These are phyloP conservation scores for Helotiales sp. DNA, from an alignment of 2,329 filamentous ascomycete genomes.

Conservation along the genomic window DNA sequence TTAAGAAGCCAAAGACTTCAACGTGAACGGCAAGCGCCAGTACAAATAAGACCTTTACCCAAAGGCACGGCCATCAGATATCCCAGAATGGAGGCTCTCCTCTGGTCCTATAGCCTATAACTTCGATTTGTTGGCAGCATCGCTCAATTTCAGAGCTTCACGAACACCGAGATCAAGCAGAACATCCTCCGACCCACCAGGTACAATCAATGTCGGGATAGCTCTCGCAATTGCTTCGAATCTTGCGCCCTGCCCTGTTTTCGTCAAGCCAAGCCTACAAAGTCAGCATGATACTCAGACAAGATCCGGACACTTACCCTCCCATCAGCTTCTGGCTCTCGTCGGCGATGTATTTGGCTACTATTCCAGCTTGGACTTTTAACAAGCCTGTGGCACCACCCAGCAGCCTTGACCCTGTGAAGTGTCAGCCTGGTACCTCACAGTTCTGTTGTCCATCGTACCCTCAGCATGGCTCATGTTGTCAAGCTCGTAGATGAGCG, in stretches of 20 bases:
- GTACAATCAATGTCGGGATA: constrained; percentile 27
- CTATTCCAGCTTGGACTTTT: constrained; percentile 19
- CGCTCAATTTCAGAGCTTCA: constrained; percentile 68
- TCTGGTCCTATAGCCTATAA: constrained; percentile 47
- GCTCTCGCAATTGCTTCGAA: constrained; percentile 51
- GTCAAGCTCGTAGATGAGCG: constrained; percentile 45
- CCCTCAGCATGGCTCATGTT: constrained; percentile 23
- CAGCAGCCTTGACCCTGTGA: constrained; percentile 24
- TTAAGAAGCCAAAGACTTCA: too few relatives aligned
- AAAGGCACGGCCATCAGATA: too few relatives aligned
- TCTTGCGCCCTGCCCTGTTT: constrained; percentile 29
- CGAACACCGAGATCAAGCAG: constrained; percentile 75
- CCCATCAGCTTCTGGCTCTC: constrained; percentile 36
- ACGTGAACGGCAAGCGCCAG: too few relatives aligned
- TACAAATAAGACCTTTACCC: too few relatives aligned
- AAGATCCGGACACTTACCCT: constrained; percentile 32
- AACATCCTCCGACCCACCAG: constrained; percentile 77
- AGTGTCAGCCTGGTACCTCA: constrained; percentile 41
- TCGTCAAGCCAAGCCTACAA: constrained; percentile 19
- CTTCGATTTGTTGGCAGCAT: constrained; percentile 81
- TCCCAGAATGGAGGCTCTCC: neutral
- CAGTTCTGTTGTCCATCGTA: constrained; percentile 21
- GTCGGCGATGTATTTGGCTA: constrained; percentile 17
- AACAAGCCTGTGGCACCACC: constrained; percentile 14
- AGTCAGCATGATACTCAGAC: neutral